phyloP scores from a whole-genome alignment of 2,329 filamentous ascomycete species.

The Rutstroemia sp. region DNA sequence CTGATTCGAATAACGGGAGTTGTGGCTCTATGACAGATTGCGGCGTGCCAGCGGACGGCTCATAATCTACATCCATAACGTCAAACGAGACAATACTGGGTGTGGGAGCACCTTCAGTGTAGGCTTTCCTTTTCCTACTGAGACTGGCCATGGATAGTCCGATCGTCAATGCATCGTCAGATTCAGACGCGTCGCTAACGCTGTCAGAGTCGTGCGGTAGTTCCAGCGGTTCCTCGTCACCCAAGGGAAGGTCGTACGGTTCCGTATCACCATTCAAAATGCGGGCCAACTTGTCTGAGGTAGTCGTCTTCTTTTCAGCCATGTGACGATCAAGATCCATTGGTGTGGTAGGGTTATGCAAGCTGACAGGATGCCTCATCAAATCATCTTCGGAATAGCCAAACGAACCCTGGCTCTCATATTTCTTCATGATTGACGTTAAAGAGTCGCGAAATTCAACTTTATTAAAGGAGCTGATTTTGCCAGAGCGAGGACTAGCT shows the following conservation, averaged over 20 bases:
- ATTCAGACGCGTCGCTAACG: conserved; percentile 46
- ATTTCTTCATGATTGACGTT: conserved; percentile 27
- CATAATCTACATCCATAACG: conserved; percentile 24
- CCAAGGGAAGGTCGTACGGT: conserved; percentile 7
- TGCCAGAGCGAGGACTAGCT: conserved; percentile 7
- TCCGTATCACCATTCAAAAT: conserved; percentile 36
- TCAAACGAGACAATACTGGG: conserved; percentile 27
- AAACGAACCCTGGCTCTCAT: conserved; percentile 25
- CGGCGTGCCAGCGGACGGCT: conserved; percentile 20
- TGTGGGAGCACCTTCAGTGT: conserved; percentile 19
- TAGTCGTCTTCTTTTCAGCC: conserved; percentile 9
- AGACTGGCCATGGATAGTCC: conserved; percentile 40
- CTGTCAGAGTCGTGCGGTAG: conserved; percentile 23
- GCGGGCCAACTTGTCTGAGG: conserved; percentile 31
- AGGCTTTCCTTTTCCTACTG: conserved; percentile 29
- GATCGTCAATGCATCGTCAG: conserved; percentile 45
- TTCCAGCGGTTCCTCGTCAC: conserved; percentile 19
- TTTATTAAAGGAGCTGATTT: conserved; percentile 24
- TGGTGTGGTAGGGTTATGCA: conserved; percentile 21
- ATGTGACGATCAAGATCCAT: conserved; percentile 22
- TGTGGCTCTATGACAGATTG: conserved; percentile 22
- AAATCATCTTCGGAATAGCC: conserved; percentile 15
- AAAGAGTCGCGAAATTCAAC: conserved; percentile 27
- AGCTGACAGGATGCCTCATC: not conserved
- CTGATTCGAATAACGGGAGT: conserved; percentile 25